phyloP scores from a whole-genome alignment of 306 rosid genomes.

The Lathyrus tuberosus region DNA sequence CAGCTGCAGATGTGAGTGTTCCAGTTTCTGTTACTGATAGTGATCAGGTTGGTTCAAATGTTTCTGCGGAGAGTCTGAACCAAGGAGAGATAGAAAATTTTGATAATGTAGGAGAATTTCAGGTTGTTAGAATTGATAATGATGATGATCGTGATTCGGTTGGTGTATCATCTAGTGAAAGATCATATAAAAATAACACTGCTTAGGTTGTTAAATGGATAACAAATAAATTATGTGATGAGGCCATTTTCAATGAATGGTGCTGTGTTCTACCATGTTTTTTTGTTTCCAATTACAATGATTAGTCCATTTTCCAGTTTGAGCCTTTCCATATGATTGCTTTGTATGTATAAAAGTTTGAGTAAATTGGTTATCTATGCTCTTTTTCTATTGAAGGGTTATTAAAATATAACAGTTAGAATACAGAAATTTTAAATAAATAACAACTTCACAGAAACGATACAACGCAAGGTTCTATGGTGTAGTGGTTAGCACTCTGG shows the following conservation, averaged over 20 bases:
- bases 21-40: not conserved
- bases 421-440: fast-evolving
- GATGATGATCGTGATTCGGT: conserved; percentile 24
- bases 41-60: conserved; percentile 31
- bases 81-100: conserved; percentile 37
- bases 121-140: not conserved
- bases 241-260: conserved; percentile 43
- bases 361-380: not conserved
- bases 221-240: conserved; percentile 38
- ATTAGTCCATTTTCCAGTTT: no score
- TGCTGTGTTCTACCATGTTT: no score
- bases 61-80: conserved; percentile 10
- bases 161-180: conserved; percentile 17
- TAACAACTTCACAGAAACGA: fast-evolving
- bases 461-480: conserved; percentile 42
- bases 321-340: no score
- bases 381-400: not conserved
- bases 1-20: conserved; percentile 1
- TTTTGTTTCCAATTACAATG: no score
- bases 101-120: conserved; percentile 10
- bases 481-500: conserved; percentile 67
- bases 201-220: not conserved
- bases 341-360: not conserved
- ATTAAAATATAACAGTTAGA: no score
- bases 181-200: not conserved